Evolutionary conservation across 176 grass and related monocot species (phyloP).

Genomic region (Avena atlantica): DNA sequence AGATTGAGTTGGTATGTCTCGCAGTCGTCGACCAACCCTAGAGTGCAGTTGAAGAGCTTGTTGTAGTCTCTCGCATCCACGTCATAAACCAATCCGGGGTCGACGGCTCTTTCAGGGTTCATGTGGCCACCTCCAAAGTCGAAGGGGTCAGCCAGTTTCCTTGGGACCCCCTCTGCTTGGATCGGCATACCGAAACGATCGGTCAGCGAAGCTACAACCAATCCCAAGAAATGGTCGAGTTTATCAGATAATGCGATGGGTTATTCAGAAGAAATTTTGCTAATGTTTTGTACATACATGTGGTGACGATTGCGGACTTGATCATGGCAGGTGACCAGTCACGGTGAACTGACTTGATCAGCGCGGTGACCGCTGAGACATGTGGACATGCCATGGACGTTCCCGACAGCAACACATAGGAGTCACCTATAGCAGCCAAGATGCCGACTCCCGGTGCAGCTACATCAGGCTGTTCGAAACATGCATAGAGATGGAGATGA

Average conservation of each 20-base stretch:
- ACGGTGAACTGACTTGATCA: conserved; percentile 46
- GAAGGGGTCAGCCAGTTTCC: conserved; percentile 38
- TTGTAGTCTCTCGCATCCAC: neutral
- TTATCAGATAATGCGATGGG: neutral
- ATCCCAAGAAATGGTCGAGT: too few relatives aligned
- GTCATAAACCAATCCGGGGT: neutral
- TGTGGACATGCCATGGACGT: conserved; percentile 61
- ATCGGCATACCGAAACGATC: conserved; percentile 22
- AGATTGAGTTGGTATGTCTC: conserved; percentile 13
- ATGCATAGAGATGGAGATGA: too few relatives aligned
- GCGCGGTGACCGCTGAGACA: conserved; percentile 33
- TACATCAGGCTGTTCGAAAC: conserved; percentile 48
- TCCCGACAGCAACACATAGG: conserved; percentile 20
- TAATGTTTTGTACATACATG: neutral
- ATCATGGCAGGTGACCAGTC: conserved; percentile 61
- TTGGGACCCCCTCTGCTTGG: neutral
- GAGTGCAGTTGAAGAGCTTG: neutral
- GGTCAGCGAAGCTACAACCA: neutral
- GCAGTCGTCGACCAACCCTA: neutral
- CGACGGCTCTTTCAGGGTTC: neutral
- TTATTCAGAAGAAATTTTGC: neutral
- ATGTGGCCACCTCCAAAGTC: neutral
- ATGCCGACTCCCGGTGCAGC: conserved; percentile 46
- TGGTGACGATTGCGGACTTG: conserved; percentile 52
- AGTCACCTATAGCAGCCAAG: neutral